A percentile compares a stretch with the other conserved stretches of the same genome.
phyloP scores from a whole-genome alignment of 768 basidiomycete species.

The Filobasidium wieringae region DNA sequence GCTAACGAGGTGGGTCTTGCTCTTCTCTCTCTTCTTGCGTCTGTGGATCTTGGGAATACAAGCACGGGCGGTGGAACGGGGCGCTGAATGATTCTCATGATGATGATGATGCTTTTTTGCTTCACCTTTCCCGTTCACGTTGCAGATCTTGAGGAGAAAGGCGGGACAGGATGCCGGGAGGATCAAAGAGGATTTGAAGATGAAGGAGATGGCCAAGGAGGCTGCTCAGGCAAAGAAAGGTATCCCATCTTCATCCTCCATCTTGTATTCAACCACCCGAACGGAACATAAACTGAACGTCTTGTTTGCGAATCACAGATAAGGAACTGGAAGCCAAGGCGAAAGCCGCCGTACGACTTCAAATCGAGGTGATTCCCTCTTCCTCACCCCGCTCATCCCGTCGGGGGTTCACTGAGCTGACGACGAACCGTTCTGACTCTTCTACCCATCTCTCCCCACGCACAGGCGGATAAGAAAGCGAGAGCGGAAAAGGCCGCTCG shows the following conservation, averaged over 20 bases:
- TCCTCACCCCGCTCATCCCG: background rate
- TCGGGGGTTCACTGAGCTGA: background rate
- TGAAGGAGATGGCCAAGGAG: conserved; percentile 45
- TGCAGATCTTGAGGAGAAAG: conserved; percentile 7
- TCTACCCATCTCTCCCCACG: too few species aligned
- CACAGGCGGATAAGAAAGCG: conserved; percentile 69
- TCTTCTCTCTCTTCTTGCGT: background rate
- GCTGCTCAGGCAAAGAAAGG: conserved; percentile 69
- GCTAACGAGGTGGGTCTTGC: conserved; percentile 30
- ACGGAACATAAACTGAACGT: too few species aligned
- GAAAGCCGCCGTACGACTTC: conserved; percentile 72
- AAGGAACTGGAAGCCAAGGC: conserved; percentile 72
- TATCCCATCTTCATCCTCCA: conserved; percentile 34
- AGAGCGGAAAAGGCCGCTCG: conserved; percentile 76
- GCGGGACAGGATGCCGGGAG: conserved; percentile 53
- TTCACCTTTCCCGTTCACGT: too few species aligned
- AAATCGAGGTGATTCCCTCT: conserved; percentile 60
- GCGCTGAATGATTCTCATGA: background rate
- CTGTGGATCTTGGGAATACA: too few species aligned
- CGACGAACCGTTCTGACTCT: background rate
- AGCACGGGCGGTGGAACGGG: too few species aligned
- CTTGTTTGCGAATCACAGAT: conserved; percentile 46
- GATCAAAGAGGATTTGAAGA: conserved; percentile 62
- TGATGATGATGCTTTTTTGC: background rate
- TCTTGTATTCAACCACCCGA: too few species aligned